Evolutionary conservation across 2,329 filamentous ascomycete genomes (phyloP).

Genomic region (Colletotrichum euphorbiae): DNA sequence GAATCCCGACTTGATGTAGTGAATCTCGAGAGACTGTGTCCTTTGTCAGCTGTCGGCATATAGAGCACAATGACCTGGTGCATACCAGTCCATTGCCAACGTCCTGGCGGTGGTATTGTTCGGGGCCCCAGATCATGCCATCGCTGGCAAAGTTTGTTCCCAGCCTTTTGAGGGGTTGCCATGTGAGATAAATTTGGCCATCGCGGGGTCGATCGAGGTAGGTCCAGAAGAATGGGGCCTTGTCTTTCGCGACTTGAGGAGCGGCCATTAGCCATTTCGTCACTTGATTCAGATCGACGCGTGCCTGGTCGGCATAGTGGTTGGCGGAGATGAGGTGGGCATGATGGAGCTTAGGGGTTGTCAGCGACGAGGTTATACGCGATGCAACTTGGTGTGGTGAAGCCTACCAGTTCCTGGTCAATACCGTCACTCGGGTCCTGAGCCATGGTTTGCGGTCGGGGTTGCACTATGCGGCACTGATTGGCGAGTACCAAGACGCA

Average conservation of each 20-base stretch:
- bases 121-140: conserved; percentile 89
- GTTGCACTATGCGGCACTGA: not conserved
- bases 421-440: conserved; percentile 41
- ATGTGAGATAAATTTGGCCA: conserved; percentile 85
- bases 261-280: conserved; percentile 86
- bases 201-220: conserved; percentile 87
- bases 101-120: conserved; percentile 81
- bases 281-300: conserved; percentile 79
- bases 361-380: conserved; percentile 45
- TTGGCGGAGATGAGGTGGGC: conserved; percentile 89
- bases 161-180: conserved; percentile 82
- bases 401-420: conserved; percentile 39
- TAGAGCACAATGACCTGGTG: conserved; percentile 29
- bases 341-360: conserved; percentile 75
- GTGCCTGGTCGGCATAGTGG: conserved; percentile 79
- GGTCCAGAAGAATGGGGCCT: conserved; percentile 91
- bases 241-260: conserved; percentile 85
- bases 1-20: conserved; percentile 84
- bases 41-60: conserved; percentile 1
- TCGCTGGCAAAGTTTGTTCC: conserved; percentile 86
- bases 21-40: conserved; percentile 86
- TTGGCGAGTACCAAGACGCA: not conserved
- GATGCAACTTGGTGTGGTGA: conserved; percentile 44
- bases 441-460: conserved; percentile 36
- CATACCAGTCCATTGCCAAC: conserved; percentile 70